Evolutionary conservation across 768 basidiomycete genomes (phyloP).

Genomic region (Boletales sp.): DNA sequence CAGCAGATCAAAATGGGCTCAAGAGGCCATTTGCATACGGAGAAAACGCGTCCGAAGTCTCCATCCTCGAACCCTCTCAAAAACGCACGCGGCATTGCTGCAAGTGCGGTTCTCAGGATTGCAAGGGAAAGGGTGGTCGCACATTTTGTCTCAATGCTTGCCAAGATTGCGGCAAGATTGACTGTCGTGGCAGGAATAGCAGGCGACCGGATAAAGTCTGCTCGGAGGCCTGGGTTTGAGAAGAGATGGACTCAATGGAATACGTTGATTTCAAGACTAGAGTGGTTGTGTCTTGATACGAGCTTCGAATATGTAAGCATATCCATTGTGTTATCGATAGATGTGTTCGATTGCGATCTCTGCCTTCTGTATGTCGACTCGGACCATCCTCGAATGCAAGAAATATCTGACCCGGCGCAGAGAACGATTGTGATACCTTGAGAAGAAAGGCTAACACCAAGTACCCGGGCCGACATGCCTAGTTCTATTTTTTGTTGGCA

Average conservation of each 20-base stretch:
- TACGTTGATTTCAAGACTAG: neutral
- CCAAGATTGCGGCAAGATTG: constrained; percentile 79
- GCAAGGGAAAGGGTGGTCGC: constrained; percentile 80
- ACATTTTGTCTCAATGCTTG: constrained; percentile 70
- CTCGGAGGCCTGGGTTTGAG: constrained; percentile 48
- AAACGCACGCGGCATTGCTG: constrained; percentile 78
- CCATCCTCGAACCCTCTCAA: constrained; percentile 35
- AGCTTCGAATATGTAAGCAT: constrained; percentile 11
- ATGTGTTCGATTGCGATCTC: constrained; percentile 2
- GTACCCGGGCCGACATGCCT: neutral
- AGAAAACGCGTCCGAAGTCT: constrained; percentile 22
- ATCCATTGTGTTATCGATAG: constrained; percentile 4
- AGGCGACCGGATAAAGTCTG: constrained; percentile 75
- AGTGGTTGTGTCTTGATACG: neutral
- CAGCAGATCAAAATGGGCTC: constrained; percentile 22
- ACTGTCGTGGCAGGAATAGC: constrained; percentile 75
- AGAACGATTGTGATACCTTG: too few relatives aligned
- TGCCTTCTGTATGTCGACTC: neutral
- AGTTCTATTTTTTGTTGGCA: neutral
- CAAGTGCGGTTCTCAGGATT: constrained; percentile 78
- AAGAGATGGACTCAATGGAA: neutral
- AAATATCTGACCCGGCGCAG: neutral
- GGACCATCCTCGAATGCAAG: neutral
- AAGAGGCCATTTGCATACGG: constrained; percentile 30
- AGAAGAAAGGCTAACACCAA: too few relatives aligned